These are phyloP conservation scores for Cytospora paraplurivora DNA, from an alignment of 2,329 filamentous ascomycete species.

Conservation along the genomic window DNA sequence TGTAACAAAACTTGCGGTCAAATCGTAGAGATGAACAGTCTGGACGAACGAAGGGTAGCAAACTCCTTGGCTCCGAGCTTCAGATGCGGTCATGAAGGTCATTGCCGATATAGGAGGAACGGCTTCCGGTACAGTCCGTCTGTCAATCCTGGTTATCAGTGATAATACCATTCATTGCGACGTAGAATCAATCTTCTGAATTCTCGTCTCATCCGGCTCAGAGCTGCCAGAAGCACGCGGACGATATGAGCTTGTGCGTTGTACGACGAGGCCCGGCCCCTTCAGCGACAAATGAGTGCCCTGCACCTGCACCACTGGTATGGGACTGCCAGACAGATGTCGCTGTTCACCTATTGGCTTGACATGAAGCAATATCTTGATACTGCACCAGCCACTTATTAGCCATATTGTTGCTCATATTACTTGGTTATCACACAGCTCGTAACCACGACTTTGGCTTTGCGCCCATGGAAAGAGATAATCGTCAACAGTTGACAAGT, in stretches of 20 bases:
- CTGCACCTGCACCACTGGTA: not conserved
- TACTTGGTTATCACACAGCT: slow-evolving; percentile 28
- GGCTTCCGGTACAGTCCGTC: not conserved
- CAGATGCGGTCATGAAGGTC: slow-evolving; percentile 20
- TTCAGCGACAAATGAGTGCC: slow-evolving; percentile 28
- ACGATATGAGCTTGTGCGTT: slow-evolving; percentile 39
- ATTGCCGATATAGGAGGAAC: slow-evolving; percentile 9
- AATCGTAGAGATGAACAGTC: not conserved
- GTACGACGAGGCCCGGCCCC: slow-evolving; percentile 37
- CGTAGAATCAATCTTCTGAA: not conserved
- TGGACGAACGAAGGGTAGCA: slow-evolving; percentile 2
- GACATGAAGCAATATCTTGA: not conserved
- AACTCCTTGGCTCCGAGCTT: slow-evolving; percentile 10
- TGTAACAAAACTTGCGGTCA: not conserved
- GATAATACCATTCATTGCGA: slow-evolving; percentile 1
- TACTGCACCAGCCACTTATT: not conserved
- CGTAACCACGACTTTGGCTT: slow-evolving; percentile 29
- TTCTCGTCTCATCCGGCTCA: slow-evolving; percentile 6
- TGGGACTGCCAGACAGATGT: not conserved
- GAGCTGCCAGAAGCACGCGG: slow-evolving; percentile 30
- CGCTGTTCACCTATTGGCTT: not conserved
- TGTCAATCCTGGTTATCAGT: not conserved
- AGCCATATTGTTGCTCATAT: not conserved
- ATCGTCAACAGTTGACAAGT: slow-evolving; percentile 18
- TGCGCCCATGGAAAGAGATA: slow-evolving; percentile 29